phyloP scores from a whole-genome alignment of 1,284 basidiomycete species.

The Trichosporon ovoides region DNA sequence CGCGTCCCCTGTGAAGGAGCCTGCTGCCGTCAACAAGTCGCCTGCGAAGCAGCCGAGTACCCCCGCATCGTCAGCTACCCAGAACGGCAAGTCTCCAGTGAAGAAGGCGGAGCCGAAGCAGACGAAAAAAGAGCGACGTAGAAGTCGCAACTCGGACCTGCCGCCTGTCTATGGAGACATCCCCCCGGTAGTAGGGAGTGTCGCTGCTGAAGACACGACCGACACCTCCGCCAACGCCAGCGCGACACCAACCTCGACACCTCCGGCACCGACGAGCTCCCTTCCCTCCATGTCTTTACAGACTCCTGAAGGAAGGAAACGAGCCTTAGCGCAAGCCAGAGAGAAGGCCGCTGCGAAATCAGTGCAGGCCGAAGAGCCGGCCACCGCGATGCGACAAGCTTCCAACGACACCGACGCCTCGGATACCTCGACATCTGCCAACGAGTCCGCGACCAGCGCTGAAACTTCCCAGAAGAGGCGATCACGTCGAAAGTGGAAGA shows the following conservation, averaged over 20 bases:
- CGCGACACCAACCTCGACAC: no score
- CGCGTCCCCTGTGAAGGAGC: not conserved
- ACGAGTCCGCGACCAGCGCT: not conserved
- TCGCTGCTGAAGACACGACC: not conserved
- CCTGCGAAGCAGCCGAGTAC: not conserved
- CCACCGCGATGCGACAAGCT: not conserved
- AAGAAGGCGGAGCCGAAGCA: not conserved
- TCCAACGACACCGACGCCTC: not conserved
- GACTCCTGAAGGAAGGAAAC: no score
- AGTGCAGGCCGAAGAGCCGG: no score
- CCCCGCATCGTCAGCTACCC: no score
- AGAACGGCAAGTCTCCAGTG: no score
- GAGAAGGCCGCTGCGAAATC: no score
- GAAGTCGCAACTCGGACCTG: not conserved
- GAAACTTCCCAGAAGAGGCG: not conserved
- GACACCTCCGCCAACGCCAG: not conserved
- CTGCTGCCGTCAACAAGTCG: not conserved
- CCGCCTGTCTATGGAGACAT: not conserved
- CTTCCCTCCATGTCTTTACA: no score
- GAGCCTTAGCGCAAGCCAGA: no score
- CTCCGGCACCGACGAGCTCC: no score
- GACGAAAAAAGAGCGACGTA: not conserved
- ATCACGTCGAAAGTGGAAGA: not conserved
- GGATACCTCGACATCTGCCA: not conserved
- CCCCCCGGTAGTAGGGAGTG: not conserved